These are phyloP conservation scores for Fusarium marasasianum DNA, from an alignment of 2,329 filamentous ascomycete genomes.

Conservation along the genomic window DNA sequence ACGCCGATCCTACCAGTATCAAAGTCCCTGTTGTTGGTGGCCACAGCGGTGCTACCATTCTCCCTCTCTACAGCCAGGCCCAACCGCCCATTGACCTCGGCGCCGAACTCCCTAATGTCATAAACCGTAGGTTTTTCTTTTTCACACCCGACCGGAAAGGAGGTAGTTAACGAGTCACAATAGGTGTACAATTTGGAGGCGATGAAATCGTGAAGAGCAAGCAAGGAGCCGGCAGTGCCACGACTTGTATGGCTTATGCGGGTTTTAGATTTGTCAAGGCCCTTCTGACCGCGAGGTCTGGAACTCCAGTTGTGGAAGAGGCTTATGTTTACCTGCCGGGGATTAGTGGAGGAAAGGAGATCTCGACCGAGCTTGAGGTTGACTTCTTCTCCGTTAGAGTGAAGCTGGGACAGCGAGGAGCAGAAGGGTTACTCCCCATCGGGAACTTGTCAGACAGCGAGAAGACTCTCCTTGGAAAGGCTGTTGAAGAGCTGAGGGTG, in stretches of 20 bases:
- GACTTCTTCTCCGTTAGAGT: background rate
- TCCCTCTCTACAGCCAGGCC: background rate
- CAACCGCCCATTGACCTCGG: background rate
- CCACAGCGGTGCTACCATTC: background rate
- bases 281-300: background rate
- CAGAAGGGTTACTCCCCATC: background rate
- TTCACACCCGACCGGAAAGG: no score
- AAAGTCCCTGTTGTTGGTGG: background rate
- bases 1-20: background rate
- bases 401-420: background rate
- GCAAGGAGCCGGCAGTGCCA: background rate
- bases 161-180: background rate
- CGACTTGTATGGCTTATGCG: background rate
- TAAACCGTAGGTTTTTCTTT: background rate
- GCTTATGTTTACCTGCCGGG: background rate
- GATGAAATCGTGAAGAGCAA: background rate
- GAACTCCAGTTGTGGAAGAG: background rate
- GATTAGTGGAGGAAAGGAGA: background rate
- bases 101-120: background rate
- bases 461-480: background rate
- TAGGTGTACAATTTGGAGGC: background rate
- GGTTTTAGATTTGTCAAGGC: background rate
- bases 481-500: background rate
- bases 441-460: background rate
- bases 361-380: background rate